A percentile compares a stretch with the other conserved stretches of the same genome.
These are phyloP conservation scores for Suillus bovinus DNA, from an alignment of 768 basidiomycete genomes.

Conservation along the genomic window DNA sequence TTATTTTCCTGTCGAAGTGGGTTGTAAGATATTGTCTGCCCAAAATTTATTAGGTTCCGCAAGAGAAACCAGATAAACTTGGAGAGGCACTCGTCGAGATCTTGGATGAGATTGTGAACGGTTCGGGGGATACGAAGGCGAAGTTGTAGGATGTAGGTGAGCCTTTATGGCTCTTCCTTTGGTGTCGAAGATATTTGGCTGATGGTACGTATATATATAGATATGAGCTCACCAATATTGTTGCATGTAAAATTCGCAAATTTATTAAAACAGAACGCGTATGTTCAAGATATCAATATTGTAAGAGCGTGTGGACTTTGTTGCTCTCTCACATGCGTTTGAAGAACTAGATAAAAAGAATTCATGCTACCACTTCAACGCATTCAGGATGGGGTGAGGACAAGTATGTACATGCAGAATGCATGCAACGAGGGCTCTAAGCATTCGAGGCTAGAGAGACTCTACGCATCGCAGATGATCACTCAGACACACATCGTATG, in stretches of 20 bases:
- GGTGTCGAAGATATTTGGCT: neutral
- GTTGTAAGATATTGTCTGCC: neutral
- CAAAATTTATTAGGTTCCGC: slow-evolving; percentile 22
- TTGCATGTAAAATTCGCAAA: neutral
- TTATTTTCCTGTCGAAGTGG: neutral
- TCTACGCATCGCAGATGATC: neutral
- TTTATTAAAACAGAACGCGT: neutral
- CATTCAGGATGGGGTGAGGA: neutral
- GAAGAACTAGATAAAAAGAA: neutral
- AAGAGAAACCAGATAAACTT: slow-evolving; percentile 30
- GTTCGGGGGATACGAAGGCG: neutral
- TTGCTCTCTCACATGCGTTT: neutral
- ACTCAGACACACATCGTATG: neutral
- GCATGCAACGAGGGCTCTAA: neutral
- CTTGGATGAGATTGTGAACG: slow-evolving; percentile 8
- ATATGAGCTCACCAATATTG: neutral
- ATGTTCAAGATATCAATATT: neutral
- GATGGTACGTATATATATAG: neutral
- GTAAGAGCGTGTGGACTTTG: neutral
- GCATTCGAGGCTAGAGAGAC: neutral
- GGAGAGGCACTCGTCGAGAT: slow-evolving; percentile 28
- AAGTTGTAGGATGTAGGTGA: neutral
- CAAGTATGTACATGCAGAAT: neutral
- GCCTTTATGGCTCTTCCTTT: neutral
- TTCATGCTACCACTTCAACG: neutral